Base-by-base conservation (phyloP, 2,329 filamentous ascomycete species). In the Fusarium bulbicola region DNA sequence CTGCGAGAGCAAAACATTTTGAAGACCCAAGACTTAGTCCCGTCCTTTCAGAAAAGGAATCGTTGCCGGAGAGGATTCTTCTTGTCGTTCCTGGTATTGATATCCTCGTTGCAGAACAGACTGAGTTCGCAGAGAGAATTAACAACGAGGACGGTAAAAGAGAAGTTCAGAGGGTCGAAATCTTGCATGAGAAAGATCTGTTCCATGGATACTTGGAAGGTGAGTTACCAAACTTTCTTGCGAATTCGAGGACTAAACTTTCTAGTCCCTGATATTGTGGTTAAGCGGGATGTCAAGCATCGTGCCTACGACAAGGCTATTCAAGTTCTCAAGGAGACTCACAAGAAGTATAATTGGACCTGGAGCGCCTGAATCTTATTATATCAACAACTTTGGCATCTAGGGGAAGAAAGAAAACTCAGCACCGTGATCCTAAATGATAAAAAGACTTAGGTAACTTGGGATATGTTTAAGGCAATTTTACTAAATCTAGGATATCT, bases 91-190 rank as follows among this genome's bases (percentile, higher is more conserved):
- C 83, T 7, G 79, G 67, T 15, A 77, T 84, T 16, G 84, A 86
- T 63, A 84, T 86, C 40, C 71, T 86, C 13, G 70, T 81, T 4
- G 74, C 81, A 20, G 84, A 86, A 75, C 82, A 84, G 74, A 77
- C 80, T 40, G 69, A 63, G 5, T 84, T 86, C 69, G 78, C 81
- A 5, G 76, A 82, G 70, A 74, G 84, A 13, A 76, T 78, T 12
- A 80, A 79, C 56, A 52, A 59, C 39, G 75, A 80, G 39, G 71
- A 77, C 24, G 43, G 59, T 40, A 24, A 40, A 11, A 42, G 7
- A 26, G 37, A 54, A 60, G 18, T 6, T 13, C 26, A 34, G 24
- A 71, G 76, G 52, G 68, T 80, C 18, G 75, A 79, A 50, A 58
- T 70, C 3, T 59, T 74, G 45, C 52, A 76, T 39, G 73, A 76